Percentiles rank a stretch among this genome's conserved stretches.
Evolutionary conservation across 2,329 filamentous ascomycete species (phyloP).

Genomic region (Aureobasidium pullulans): DNA sequence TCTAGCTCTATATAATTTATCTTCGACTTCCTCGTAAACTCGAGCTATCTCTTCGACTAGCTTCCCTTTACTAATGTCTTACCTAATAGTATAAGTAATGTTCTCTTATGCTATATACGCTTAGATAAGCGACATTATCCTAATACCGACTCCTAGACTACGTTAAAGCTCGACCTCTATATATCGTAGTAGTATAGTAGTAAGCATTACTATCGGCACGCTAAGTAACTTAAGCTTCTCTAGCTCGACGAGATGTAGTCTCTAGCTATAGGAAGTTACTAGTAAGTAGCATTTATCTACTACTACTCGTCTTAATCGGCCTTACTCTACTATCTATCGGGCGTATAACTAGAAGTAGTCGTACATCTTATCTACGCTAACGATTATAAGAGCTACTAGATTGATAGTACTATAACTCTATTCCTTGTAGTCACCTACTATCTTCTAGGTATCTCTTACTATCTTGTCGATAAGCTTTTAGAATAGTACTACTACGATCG

Average conservation of each 20-base stretch:
- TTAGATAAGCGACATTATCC: conserved; percentile 14
- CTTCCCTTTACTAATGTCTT: background rate
- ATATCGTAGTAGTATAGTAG: background rate
- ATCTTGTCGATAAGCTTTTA: background rate
- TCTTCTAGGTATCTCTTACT: background rate
- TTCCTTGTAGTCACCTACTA: background rate
- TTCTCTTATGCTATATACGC: conserved; percentile 15
- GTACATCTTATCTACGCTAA: conserved; percentile 15
- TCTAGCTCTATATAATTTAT: background rate
- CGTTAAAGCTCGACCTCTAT: background rate
- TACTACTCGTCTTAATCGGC: conserved; percentile 16
- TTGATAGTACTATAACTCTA: background rate
- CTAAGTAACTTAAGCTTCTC: conserved; percentile 14
- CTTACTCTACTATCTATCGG: background rate
- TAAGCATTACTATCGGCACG: conserved; percentile 8
- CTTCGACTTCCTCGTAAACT: background rate
- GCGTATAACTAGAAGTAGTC: conserved; percentile 16
- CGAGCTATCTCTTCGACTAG: conserved; percentile 10
- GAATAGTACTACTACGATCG: conserved; percentile 12
- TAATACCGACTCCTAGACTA: background rate
- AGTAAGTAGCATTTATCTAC: conserved; percentile 17
- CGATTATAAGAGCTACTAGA: conserved; percentile 14
- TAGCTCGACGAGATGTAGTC: conserved; percentile 16
- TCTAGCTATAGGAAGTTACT: conserved; percentile 11
- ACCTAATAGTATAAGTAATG: background rate